Conservation (phyloP, 768 basidiomycete species). For the Mycena albidolilacea region DNA sequence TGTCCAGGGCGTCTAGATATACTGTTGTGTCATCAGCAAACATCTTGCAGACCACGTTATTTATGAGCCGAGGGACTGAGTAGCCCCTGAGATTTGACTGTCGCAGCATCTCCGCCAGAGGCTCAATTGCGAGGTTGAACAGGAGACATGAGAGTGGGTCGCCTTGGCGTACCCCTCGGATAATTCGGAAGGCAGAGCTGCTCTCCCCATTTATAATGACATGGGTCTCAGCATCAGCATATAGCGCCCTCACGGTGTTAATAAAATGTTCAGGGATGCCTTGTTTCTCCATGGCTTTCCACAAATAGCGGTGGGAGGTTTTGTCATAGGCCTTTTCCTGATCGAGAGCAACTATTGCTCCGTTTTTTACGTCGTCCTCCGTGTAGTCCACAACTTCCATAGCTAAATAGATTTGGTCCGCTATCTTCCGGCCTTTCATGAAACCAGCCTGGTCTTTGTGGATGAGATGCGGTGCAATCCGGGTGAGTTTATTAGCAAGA, state of each 20-base stretch:
- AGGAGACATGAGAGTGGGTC: background rate
- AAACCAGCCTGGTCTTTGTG: slow-evolving; percentile 3
- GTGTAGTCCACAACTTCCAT: background rate
- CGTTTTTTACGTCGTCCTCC: background rate
- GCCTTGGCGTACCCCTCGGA: background rate
- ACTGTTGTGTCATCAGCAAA: too few relatives aligned
- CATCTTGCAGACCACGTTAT: too few relatives aligned
- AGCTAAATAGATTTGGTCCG: background rate
- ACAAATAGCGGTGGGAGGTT: background rate
- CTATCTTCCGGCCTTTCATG: background rate
- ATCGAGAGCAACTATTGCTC: too few relatives aligned
- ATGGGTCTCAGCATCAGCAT: background rate
- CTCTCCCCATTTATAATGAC: background rate
- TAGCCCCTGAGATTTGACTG: background rate
- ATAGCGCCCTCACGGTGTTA: background rate
- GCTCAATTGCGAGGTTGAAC: background rate
- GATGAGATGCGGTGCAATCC: background rate
- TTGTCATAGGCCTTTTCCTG: background rate
- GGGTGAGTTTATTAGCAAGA: too few relatives aligned
- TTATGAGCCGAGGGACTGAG: background rate
- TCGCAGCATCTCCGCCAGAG: background rate
- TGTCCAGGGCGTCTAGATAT: too few relatives aligned
- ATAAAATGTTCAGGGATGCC: background rate
- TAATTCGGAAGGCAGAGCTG: background rate
- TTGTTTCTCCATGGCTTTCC: background rate